A percentile compares a stretch with the other conserved stretches of the same genome.
Evolutionary conservation across 140 eudicot species (phyloP).

Genomic region (Ambrosia hybrid): DNA sequence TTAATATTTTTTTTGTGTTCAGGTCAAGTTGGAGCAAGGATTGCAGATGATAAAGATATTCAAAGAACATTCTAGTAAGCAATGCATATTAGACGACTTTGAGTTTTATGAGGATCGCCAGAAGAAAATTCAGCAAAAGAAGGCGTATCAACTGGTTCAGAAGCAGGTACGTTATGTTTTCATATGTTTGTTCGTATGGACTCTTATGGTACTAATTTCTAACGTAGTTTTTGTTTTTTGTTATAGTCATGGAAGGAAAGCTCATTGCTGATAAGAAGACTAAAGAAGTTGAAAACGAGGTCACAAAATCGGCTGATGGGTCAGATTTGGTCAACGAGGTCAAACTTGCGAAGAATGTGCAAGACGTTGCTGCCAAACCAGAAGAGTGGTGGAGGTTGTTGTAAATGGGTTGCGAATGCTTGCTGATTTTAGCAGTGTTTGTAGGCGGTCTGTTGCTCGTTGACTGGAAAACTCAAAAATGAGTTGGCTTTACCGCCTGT

Average conservation of each 20-base stretch:
- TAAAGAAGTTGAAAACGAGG: conserved; percentile 32
- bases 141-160: conserved; percentile 53
- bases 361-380: conserved; percentile 17
- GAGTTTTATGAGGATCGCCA: conserved; percentile 86
- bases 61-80: conserved; percentile 61
- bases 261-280: conserved; percentile 38
- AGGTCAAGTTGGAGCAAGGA: conserved; percentile 81
- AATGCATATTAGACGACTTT: conserved; percentile 80
- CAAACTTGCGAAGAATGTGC: conserved; percentile 22
- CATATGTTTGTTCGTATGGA: neutral
- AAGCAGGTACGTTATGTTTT: conserved; percentile 38
- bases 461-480: neutral
- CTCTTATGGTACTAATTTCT: neutral
- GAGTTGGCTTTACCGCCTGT: neutral
- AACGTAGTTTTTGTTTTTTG: neutral
- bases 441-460: neutral
- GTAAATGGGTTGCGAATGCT: conserved; percentile 52
- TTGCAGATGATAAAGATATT: conserved; percentile 67
- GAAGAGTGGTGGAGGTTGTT: conserved; percentile 34
- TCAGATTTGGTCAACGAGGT: conserved; percentile 25
- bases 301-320: neutral
- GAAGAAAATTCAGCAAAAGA: conserved; percentile 72
- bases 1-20: neutral
- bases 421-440: conserved; percentile 35
- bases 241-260: conserved; percentile 59